Percentiles rank a stretch among this genome's conserved stretches.
Evolutionary conservation across 805 yeast genomes (phyloP).

Genomic region (Metschnikowia borealis): DNA sequence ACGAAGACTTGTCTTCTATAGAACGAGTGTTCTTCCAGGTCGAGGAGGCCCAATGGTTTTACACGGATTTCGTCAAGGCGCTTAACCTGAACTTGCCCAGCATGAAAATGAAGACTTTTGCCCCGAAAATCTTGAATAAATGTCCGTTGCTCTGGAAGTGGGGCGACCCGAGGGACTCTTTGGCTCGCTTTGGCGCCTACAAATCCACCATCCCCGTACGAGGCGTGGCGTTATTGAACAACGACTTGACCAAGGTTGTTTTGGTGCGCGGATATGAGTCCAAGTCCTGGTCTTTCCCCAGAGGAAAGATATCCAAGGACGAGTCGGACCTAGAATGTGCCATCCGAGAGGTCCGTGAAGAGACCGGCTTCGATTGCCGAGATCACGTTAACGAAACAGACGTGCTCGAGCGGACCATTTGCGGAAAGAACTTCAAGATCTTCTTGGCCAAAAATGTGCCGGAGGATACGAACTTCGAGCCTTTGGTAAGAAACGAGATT

Average conservation of each 20-base stretch:
- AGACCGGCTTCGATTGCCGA: conserved; percentile 83
- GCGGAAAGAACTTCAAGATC: conserved; percentile 82
- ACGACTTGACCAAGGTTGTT: conserved; percentile 62
- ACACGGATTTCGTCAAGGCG: conserved; percentile 74
- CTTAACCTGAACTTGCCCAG: conserved; percentile 73
- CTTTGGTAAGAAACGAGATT: conserved; percentile 85
- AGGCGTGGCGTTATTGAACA: conserved; percentile 86
- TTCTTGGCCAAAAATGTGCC: conserved; percentile 76
- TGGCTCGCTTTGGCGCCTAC: conserved; percentile 75
- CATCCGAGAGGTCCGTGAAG: conserved; percentile 86
- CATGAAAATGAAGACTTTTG: conserved; percentile 73
- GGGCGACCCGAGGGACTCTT: conserved; percentile 77
- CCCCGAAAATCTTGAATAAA: conserved; percentile 58
- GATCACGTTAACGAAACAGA: conserved; percentile 65
- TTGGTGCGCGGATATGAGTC: conserved; percentile 84
- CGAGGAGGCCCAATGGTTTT: conserved; percentile 99
- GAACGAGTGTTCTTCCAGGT: conserved; percentile 86
- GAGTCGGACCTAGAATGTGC: conserved; percentile 90
- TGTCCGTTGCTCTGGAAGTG: conserved; percentile 82
- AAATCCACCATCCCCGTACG: conserved; percentile 91
- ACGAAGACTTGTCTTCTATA: conserved; percentile 78
- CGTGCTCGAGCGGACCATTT: conserved; percentile 73
- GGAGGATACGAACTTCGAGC: conserved; percentile 68
- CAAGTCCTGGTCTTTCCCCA: conserved; percentile 86
- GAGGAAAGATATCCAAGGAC: conserved; percentile 93